Conservation (phyloP, 805 yeast species). For the Ogataea populi-albae region DNA sequence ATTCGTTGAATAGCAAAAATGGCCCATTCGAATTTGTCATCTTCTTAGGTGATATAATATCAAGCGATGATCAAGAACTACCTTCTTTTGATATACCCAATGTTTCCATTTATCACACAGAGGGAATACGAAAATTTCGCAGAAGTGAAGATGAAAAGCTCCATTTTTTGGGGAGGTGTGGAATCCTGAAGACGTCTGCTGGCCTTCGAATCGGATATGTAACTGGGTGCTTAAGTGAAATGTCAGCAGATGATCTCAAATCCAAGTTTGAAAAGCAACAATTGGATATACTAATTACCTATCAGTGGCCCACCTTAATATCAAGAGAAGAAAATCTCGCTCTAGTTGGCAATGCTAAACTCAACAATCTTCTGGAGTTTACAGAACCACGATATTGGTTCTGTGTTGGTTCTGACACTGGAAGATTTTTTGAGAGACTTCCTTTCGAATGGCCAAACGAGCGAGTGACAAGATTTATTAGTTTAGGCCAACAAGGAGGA, state of each 20-base stretch:
- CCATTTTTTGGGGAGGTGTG: constrained; percentile 33
- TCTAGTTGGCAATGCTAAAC: constrained; percentile 41
- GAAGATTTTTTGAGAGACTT: constrained; percentile 49
- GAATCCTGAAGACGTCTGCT: constrained; percentile 38
- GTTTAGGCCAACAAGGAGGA: constrained; percentile 58
- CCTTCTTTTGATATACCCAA: constrained; percentile 17
- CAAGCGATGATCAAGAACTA: constrained; percentile 7
- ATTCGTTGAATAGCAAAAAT: constrained; percentile 49
- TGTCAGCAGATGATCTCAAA: constrained; percentile 18
- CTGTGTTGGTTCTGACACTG: constrained; percentile 47
- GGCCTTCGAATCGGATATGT: constrained; percentile 50
- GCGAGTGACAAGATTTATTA: constrained; percentile 57
- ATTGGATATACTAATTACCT: constrained; percentile 56
- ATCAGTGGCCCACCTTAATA: constrained; percentile 58
- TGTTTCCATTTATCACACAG: constrained; percentile 25
- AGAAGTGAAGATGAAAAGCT: constrained; percentile 25
- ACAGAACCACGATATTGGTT: constrained; percentile 68
- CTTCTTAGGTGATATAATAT: constrained; percentile 46
- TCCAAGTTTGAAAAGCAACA: constrained; percentile 20
- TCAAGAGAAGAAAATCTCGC: constrained; percentile 42
- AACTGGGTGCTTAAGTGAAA: constrained; percentile 32
- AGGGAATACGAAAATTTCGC: constrained; percentile 17
- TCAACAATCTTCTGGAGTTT: constrained; percentile 45
- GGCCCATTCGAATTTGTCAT: constrained; percentile 64
- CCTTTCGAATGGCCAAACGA: constrained; percentile 58